A percentile compares a stretch with the other conserved stretches of the same genome.
Evolutionary conservation across 2,329 filamentous ascomycete genomes (phyloP).

Genomic region (Colletotrichum karsti): DNA sequence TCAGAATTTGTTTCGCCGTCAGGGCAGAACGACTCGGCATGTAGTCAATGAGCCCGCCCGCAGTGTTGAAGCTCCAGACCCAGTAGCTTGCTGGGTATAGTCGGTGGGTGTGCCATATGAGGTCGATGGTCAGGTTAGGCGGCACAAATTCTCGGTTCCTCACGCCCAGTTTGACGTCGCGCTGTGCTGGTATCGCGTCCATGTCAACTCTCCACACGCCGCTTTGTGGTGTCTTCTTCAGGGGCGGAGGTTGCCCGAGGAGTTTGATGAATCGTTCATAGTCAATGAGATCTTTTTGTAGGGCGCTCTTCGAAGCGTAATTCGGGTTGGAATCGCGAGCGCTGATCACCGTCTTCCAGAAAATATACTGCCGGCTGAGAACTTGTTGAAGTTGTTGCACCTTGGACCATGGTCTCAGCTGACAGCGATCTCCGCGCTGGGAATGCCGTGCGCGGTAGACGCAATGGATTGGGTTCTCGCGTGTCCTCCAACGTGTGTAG

Average conservation of each 20-base stretch:
- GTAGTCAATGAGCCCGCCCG: constrained; percentile 20
- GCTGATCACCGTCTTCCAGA: constrained; percentile 20
- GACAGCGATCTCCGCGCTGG: background rate
- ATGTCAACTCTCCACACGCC: background rate
- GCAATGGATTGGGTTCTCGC: constrained; percentile 2
- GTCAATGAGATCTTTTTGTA: background rate
- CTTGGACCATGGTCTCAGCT: constrained; percentile 22
- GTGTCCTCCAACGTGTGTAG: constrained; percentile 16
- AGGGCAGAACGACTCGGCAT: background rate
- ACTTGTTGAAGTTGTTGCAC: constrained; percentile 13
- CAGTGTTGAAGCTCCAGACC: constrained; percentile 10
- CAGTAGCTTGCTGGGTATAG: constrained; percentile 27
- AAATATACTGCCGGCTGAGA: constrained; percentile 12
- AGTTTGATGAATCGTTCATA: constrained; percentile 26
- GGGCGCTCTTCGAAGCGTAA: background rate
- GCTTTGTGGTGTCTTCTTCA: background rate
- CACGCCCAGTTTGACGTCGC: background rate
- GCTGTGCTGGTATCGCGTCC: background rate
- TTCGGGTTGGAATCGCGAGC: background rate
- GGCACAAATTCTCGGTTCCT: constrained; percentile 1
- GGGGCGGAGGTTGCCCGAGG: background rate
- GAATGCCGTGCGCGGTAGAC: background rate
- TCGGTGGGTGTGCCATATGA: constrained; percentile 28
- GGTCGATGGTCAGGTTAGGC: constrained; percentile 15
- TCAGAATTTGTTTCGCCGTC: background rate